Conservation (phyloP, 345 rosid species). For the Carallia pectinifolia region DNA sequence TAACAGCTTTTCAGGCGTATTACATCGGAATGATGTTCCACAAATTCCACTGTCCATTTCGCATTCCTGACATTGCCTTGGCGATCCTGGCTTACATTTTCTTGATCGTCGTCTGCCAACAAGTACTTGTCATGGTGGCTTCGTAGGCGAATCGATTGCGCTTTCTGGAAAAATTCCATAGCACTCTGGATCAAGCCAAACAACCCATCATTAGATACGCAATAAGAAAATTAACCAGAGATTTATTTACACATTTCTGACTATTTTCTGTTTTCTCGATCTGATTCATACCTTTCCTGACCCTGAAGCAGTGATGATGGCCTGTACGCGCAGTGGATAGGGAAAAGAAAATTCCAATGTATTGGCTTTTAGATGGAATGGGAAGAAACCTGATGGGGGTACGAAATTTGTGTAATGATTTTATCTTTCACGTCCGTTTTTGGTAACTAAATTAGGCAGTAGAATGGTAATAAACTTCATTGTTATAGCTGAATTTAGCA, state of each 20-base stretch:
- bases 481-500: too few relatives aligned
- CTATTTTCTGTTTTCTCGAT: too few relatives aligned
- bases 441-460: too few relatives aligned
- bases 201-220: neutral
- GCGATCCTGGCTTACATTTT: slow-evolving; percentile 64
- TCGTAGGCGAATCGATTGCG: slow-evolving; percentile 53
- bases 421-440: too few relatives aligned
- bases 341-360: too few relatives aligned
- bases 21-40: slow-evolving; percentile 13
- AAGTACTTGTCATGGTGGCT: slow-evolving; percentile 92
- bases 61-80: slow-evolving; percentile 52
- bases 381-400: too few relatives aligned
- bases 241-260: neutral
- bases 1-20: slow-evolving; percentile 67
- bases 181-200: slow-evolving; percentile 18
- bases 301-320: too few relatives aligned
- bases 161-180: slow-evolving; percentile 59
- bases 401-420: too few relatives aligned
- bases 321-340: too few relatives aligned
- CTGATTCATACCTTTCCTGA: too few relatives aligned
- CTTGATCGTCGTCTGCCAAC: slow-evolving; percentile 65
- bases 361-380: too few relatives aligned
- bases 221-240: neutral
- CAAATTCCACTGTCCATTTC: slow-evolving; percentile 67
- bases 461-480: too few relatives aligned